Evolutionary conservation across 2,329 filamentous ascomycete species (phyloP), one percentile per base, ranked within the genome.

Genomic region (Leptographium flavum): DNA sequence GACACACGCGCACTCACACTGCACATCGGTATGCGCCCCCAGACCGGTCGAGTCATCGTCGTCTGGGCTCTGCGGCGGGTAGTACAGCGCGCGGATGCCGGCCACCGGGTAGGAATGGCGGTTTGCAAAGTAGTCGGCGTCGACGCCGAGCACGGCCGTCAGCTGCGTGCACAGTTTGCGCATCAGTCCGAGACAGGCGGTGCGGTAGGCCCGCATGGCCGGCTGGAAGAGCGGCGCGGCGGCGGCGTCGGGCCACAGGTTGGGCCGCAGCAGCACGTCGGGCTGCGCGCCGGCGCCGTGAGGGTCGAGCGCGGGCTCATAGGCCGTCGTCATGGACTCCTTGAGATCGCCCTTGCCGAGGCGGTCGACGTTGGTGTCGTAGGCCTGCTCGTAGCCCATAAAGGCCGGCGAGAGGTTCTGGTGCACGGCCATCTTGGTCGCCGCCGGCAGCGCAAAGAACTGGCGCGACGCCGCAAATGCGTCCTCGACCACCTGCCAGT

Each of bases 401-500:
- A 48, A 45, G 10, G 39, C 30, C 19, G 23, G 28, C 15, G 42
- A 45, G 5, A 39, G 41, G 33, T 45, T 32, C 38, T 45, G 44
- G 32, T 48, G 46, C 5, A 42, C 37, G 9, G 31, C 32, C 10
- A 32, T 19, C 27, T 44, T 44, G 2, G 11, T 39, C 25, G 31
- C 42, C 10, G 17, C 5, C 1, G 42, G 42, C 28, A 44, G 19
- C 7, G 13, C 25, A 28, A 45, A 45, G 27, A 40, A 45, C 36
- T 39, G 19, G 4, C 22, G 19, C 19, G 28, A 32, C 1, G 23
- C 42, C 4, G 42, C 42, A 44, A 44, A 44, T 0, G 60, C 62
- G 2, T 54, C 46, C 6, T 56, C 45, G 4, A 56, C 58, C 11
- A 57, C 42, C 23, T 56, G 53, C 3, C 58, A 36, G 0, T 62